phyloP scores from a whole-genome alignment of 2,329 filamentous ascomycete genomes.

The Neofusicoccum parvum region DNA sequence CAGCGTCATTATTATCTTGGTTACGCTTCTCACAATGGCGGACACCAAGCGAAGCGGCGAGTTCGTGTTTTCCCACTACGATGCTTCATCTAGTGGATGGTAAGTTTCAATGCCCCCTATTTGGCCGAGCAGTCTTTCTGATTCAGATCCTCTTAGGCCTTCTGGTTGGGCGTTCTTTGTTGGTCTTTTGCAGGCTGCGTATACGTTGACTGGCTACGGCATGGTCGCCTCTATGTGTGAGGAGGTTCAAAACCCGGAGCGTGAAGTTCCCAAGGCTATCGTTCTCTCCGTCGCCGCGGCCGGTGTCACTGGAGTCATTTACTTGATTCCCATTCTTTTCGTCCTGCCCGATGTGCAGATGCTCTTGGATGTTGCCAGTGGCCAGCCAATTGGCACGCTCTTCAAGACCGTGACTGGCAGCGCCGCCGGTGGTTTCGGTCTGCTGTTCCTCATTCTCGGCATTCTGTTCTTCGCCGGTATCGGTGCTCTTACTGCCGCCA shows the following conservation, averaged over 20 bases:
- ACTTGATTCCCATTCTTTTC: conserved; percentile 74
- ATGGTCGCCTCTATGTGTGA: conserved; percentile 75
- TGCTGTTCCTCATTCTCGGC: conserved; percentile 74
- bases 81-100: conserved; percentile 67
- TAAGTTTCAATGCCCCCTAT: conserved; percentile 29
- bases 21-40: conserved; percentile 64
- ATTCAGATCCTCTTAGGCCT: conserved; percentile 46
- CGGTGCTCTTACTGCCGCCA: conserved; percentile 73
- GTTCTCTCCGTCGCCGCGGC: conserved; percentile 69
- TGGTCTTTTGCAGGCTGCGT: conserved; percentile 66
- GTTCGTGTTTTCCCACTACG: conserved; percentile 70
- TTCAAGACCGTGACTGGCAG: conserved; percentile 78
- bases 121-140: conserved; percentile 19
- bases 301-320: conserved; percentile 66
- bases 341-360: conserved; percentile 68
- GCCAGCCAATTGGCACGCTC: conserved; percentile 73
- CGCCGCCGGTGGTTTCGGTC: conserved; percentile 70
- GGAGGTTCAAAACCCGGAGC: conserved; percentile 68
- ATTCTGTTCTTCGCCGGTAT: conserved; percentile 78
- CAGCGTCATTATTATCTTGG: conserved; percentile 69
- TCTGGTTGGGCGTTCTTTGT: conserved; percentile 73
- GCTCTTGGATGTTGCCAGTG: conserved; percentile 67
- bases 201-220: conserved; percentile 66
- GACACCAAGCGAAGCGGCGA: conserved; percentile 59
- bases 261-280: conserved; percentile 72